phyloP scores from a whole-genome alignment of 2,329 filamentous ascomycete species.

The Calonectria montana region DNA sequence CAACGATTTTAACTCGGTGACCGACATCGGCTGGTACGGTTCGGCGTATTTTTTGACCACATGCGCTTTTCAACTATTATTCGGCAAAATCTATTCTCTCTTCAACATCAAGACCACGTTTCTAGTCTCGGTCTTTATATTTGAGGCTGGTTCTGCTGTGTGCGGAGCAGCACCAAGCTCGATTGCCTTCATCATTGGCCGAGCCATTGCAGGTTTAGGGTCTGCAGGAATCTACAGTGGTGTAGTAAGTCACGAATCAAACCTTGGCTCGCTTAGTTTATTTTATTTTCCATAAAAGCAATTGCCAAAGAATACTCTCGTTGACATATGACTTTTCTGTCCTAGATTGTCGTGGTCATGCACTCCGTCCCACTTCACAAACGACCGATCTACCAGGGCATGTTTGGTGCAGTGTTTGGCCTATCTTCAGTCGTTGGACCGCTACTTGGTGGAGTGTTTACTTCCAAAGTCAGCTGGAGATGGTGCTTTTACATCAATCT shows the following conservation, averaged over 20 bases:
- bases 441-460: constrained; percentile 2
- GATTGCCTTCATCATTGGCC: constrained; percentile 60
- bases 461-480: constrained; percentile 1
- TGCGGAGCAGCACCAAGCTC: constrained; percentile 51
- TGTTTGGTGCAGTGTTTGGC: constrained; percentile 15
- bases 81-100: constrained; percentile 56
- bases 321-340: constrained; percentile 40
- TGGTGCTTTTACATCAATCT: constrained; percentile 24
- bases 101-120: constrained; percentile 43
- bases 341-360: constrained; percentile 29
- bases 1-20: constrained; percentile 43
- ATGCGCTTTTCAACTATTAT: constrained; percentile 50
- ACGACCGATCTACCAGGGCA: constrained; percentile 36
- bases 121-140: constrained; percentile 36
- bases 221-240: constrained; percentile 65
- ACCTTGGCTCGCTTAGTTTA: too few species aligned
- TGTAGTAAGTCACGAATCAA: constrained; percentile 28
- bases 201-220: constrained; percentile 63
- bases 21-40: constrained; percentile 48
- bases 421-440: background rate
- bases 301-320: constrained; percentile 51
- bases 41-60: constrained; percentile 52
- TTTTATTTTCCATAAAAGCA: too few species aligned
- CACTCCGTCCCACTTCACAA: constrained; percentile 52
- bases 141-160: constrained; percentile 46